phyloP scores from a whole-genome alignment of 2,329 filamentous ascomycete genomes.

The Colletotrichum noveboracense region DNA sequence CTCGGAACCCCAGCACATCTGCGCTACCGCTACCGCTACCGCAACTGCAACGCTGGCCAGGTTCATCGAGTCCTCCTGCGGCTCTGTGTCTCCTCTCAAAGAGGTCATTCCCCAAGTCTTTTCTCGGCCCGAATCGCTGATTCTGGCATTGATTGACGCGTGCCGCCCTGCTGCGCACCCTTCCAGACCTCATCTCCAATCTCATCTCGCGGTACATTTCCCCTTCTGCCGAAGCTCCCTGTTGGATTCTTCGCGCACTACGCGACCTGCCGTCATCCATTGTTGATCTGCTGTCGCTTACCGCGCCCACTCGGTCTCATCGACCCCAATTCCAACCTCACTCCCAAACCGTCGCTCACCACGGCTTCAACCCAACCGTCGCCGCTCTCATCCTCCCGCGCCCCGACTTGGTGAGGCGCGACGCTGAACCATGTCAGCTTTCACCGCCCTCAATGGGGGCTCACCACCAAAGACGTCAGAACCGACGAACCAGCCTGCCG shows the following conservation, averaged over 20 bases:
- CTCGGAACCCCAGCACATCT: slow-evolving; percentile 1
- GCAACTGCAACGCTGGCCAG: neutral
- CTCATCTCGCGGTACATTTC: slow-evolving; percentile 7
- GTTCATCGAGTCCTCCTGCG: neutral
- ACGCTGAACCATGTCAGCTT: slow-evolving; percentile 51
- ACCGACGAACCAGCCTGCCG: slow-evolving; percentile 34
- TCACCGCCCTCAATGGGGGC: slow-evolving; percentile 56
- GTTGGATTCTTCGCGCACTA: neutral
- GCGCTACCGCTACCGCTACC: neutral
- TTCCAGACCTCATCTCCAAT: neutral
- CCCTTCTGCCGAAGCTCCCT: neutral
- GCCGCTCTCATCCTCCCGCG: neutral
- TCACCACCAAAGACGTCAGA: slow-evolving; percentile 51
- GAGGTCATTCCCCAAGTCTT: slow-evolving; percentile 2
- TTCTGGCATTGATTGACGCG: slow-evolving; percentile 21
- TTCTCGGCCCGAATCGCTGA: slow-evolving; percentile 20
- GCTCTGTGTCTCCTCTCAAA: slow-evolving; percentile 2
- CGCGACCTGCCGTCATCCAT: neutral
- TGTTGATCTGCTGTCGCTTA: neutral
- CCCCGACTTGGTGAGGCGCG: slow-evolving; percentile 21
- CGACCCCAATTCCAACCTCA: neutral
- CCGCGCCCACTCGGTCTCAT: neutral
- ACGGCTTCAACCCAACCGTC: neutral
- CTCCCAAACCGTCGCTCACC: neutral
- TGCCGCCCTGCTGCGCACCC: slow-evolving; percentile 3